A percentile compares a stretch with the other conserved stretches of the same genome.
phyloP scores from a whole-genome alignment of 805 yeast species.

The Yarrowia keelungensis region DNA sequence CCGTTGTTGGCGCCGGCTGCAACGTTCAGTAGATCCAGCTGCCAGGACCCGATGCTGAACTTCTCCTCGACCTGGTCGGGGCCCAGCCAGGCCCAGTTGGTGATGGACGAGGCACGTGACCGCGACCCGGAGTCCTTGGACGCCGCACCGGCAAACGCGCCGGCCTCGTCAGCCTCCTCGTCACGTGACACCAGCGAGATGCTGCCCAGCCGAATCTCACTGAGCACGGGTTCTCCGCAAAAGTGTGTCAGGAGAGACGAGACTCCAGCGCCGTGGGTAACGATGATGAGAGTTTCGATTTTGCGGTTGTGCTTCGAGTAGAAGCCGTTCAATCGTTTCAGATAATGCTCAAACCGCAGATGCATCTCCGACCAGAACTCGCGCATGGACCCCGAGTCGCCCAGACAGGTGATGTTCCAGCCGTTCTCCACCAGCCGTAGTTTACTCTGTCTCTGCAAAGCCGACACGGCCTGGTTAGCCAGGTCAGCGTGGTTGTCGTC shows the following conservation, averaged over 20 bases:
- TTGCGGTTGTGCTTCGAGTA: slow-evolving; percentile 42
- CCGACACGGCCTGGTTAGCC: slow-evolving; percentile 40
- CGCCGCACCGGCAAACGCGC: not conserved
- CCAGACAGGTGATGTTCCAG: slow-evolving; percentile 43
- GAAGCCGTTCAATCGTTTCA: slow-evolving; percentile 44
- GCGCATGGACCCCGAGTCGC: slow-evolving; percentile 50
- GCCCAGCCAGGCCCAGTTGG: slow-evolving; percentile 38
- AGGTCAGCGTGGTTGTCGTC: slow-evolving; percentile 49
- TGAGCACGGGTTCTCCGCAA: slow-evolving; percentile 47
- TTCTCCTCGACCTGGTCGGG: slow-evolving; percentile 34
- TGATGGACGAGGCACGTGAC: slow-evolving; percentile 27
- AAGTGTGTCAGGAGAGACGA: slow-evolving; percentile 51
- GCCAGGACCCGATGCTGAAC: slow-evolving; percentile 26
- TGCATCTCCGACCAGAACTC: slow-evolving; percentile 52
- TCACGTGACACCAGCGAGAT: slow-evolving; percentile 35
- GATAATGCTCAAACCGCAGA: slow-evolving; percentile 47
- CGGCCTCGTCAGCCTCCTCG: slow-evolving; percentile 21
- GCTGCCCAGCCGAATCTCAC: slow-evolving; percentile 47
- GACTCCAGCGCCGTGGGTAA: slow-evolving; percentile 53
- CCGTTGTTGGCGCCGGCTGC: slow-evolving; percentile 1
- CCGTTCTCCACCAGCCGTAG: slow-evolving; percentile 45
- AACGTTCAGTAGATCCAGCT: slow-evolving; percentile 26
- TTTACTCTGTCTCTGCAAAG: slow-evolving; percentile 36
- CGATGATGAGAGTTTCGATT: slow-evolving; percentile 45
- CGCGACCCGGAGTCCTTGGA: not conserved